Base-by-base conservation (phyloP, 2,329 filamentous ascomycete species). In the Aureobasidium subglaciale region DNA sequence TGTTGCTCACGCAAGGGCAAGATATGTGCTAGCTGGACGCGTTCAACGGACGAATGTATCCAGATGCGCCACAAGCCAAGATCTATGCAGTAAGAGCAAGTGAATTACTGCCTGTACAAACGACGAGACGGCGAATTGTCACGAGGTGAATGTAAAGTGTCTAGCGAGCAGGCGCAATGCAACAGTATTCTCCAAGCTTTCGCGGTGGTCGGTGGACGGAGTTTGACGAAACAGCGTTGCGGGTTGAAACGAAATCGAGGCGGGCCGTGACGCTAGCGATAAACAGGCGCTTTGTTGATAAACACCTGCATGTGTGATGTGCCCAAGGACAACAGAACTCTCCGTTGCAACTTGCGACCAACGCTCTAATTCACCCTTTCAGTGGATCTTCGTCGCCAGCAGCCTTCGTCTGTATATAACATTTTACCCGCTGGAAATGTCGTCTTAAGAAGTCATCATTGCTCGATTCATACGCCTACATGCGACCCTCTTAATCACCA, bases 241-340 rank as follows among this genome's bases (percentile, higher is more conserved):
- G 43, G 43, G 43, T 45, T 30, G 42, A 45, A 45, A 48, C 43
- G 29, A 27, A 45, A 45, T 34, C 43, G 29, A 38, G 46, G 46
- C 46, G 32, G 46, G 15, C 46, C n/a, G 46, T 13, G 50, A 43
- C 50, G 50, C 50, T 54, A 54, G 16, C 38, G 48, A 50, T 50
- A 50, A 50, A 50, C 46, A 50, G 34, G 24, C 30, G n/a, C 25
- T 50, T 49, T 50, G 46, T 50, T 50, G 32, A 41, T 35, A 54
- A 42, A 53, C 37, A 54, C 38, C 27, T 54, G 50, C 50, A 35
- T 54, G 48, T 20, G 18, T n/a, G n/a, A n/a, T 7, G 11, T 37
- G 24, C 41, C 20, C 22, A 40, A 52, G 18, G 34, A 52, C 46
- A 38, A 52, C 46, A 40, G 46, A n/a, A n/a, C 30, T 25, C 34